Percentiles rank a stretch among this genome's conserved stretches.
These are phyloP conservation scores for Colletotrichum trifolii DNA, from an alignment of 2,329 filamentous ascomycete species.

Conservation along the genomic window DNA sequence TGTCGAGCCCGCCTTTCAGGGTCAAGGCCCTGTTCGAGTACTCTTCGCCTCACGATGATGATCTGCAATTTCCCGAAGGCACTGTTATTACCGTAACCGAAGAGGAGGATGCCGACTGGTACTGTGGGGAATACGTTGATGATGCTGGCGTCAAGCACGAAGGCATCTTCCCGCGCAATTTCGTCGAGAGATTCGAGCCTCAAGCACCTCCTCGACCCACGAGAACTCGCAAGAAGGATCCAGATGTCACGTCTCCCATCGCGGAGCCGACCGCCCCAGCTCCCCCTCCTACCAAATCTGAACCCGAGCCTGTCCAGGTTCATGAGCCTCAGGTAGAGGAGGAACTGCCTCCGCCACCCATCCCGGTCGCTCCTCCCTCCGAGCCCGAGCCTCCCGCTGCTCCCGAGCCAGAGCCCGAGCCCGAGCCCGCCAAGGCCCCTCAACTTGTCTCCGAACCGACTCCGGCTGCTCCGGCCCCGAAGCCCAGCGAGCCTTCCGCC, in stretches of 20 bases:
- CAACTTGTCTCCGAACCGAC: constrained; percentile 44
- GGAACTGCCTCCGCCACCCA: constrained; percentile 45
- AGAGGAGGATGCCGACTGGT: constrained; percentile 94
- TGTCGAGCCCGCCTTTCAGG: constrained; percentile 76
- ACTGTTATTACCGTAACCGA: constrained; percentile 96
- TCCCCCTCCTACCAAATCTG: constrained; percentile 46
- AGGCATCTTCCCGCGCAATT: constrained; percentile 95
- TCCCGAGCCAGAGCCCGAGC: constrained; percentile 48
- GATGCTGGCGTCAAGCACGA: constrained; percentile 78
- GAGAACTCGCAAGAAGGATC: constrained; percentile 78
- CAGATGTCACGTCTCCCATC: constrained; percentile 45
- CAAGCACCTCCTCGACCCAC: constrained; percentile 87
- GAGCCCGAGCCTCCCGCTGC: constrained; percentile 50
- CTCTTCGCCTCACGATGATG: constrained; percentile 90
- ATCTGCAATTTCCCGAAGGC: constrained; percentile 85
- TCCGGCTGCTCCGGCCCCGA: constrained; percentile 47
- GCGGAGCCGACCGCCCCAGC: constrained; percentile 42
- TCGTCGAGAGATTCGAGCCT: constrained; percentile 96
- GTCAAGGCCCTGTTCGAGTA: constrained; percentile 98
- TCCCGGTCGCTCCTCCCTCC: constrained; percentile 42
- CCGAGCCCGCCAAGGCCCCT: constrained; percentile 44
- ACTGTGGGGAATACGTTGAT: constrained; percentile 87
- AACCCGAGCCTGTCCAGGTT: constrained; percentile 43
- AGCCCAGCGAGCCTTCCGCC: constrained; percentile 48
- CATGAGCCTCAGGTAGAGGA: constrained; percentile 50